Evolutionary conservation across 208 protist species (phyloP), one percentile per base, ranked within the genome.

Genomic region (Leishmania guyanensis): DNA sequence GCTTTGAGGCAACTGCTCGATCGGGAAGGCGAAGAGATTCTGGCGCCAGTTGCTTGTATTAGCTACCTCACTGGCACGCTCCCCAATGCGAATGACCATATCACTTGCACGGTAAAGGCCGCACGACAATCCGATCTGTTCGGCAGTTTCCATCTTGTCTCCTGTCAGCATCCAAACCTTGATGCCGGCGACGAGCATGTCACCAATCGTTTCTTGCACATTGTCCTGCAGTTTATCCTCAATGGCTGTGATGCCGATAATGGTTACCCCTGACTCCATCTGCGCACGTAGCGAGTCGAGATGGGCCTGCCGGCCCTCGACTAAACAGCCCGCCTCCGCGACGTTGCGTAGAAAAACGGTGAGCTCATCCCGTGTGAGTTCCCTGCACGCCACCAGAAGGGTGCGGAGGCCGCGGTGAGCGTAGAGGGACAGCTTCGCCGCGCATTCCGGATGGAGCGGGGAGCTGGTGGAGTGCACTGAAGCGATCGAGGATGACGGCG

Each of bases 91-190:
- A 48, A 96, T 79, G 60, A 97, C 72, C 43, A 71, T 73, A 83
- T 96, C 86, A 39, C 75, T 72, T n/a, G 81, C 43, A 33, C 79
- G 69, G 85, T 94, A 96, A 16, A 97, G 84, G 20, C 81, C 85
- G 75, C 91, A 96, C 0, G 92, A 88, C 62, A 95, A 84, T 29
- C 89, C 98, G 86, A 99, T 99, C 83, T 99, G 98, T 83, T 99
- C 95, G 8, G 99, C 99, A 22, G 99, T 99, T 83, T 99, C 96
- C 70, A 97, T 79, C 89, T 99, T 99, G 90, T 99, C 99, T 50
- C 99, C 99, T 36, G 99, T 99, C 58, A 99, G 84, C 98, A 99
- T 99, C 97, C 98, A 99, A 39, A 99, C 90, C 65, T 91, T 92
- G 26, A 99, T 95, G 65, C 91, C 91, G 29, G 97, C 97, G 36